Base-by-base conservation (phyloP, 768 basidiomycete genomes). In the Boletus tylopilopsis region DNA sequence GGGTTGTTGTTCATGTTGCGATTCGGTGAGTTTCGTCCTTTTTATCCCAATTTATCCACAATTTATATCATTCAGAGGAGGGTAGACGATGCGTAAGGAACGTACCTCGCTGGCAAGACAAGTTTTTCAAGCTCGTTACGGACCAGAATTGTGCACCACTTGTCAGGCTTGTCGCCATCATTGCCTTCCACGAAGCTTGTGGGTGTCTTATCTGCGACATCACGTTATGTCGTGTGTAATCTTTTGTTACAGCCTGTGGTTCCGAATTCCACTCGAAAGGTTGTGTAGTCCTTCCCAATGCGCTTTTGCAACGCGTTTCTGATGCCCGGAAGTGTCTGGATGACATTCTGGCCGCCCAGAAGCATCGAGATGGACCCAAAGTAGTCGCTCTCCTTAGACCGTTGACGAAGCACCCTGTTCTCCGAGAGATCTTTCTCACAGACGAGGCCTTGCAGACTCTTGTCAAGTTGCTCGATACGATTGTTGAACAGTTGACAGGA, bases 171-270 rank as follows among this genome's bases (percentile, higher is more conserved):
- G n/a, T n/a, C n/a, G n/a, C n/a, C n/a, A n/a, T n/a, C n/a, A n/a
- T n/a, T n/a, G n/a, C n/a, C n/a, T 5, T 54, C 56, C 8, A 49
- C 54, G 61, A 62, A 33, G 54, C 52, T 16, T 57, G 61, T 63
- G 18, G 34, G 61, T 37, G 16, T 25, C 25, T 7, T 3, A 5
- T 30, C 29, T 8, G 3, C 6, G 9, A 21, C 16, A 9, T 6
- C 27, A 5, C 32, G 1, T 11, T 12, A 3, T 34, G 8, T n/a
- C 21, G 9, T 30, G 5, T 24, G 13, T 30, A 27, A 34, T 10
- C 5, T 3, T 24, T 42, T 6, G 7, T 39, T 25, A 8, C 22
- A 62, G 60, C 50, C n/a, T 50, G 13, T 30, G 52, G 54, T 33
- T n/a, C 33, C 6, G 36, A 24, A 3, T 19, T 13, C 0, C 11